Base-by-base conservation (phyloP, 257 asterid genomes). In the Craterostigma plantagineum region DNA sequence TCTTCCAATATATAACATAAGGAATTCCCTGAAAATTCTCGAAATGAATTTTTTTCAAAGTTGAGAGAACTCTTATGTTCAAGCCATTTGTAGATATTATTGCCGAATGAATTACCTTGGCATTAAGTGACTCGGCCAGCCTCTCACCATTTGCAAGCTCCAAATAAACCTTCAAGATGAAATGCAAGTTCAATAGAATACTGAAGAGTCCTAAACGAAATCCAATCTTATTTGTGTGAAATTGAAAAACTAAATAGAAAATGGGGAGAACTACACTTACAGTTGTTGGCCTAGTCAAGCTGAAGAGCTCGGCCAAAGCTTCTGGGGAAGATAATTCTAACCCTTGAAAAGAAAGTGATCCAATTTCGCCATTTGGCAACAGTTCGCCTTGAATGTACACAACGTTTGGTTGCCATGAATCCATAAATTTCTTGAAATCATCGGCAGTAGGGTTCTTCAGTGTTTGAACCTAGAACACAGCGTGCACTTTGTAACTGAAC, bases 1-100 rank as follows among this genome's bases (percentile, higher is more conserved):
- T 67, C 65, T 77, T 73, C 99, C 99, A 90, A 58, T 70, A 90
- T 42, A 83, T 69, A 39, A 90, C 85, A 51, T 77, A 80, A 10
- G 80, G 77, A 56, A 90, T 53, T 46, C 99, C 99, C 96, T 90
- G 74, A 45, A n/a, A n/a, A 59, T 30, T 45, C 34, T 41, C 59
- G 60, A 16, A 50, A 16, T 14, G 18, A 10, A 46, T 56, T n/a
- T n/a, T n/a, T n/a, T n/a, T n/a, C n/a, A n/a, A n/a, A n/a, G n/a
- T n/a, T n/a, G n/a, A 33, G 14, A 11, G 37, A 1, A 14, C 14
- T 46, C 44, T 12, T 46, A n/a, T n/a, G n/a, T n/a, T 38, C 9
- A 16, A 5, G 40, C 50, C 34, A 43, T 17, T 34, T 40, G 10
- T 11, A 9, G 16, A 42, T 3, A 34, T 17, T 17, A 50, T 11